Conservation (phyloP, 2,329 filamentous ascomycete species). For the Fusarium poae region DNA sequence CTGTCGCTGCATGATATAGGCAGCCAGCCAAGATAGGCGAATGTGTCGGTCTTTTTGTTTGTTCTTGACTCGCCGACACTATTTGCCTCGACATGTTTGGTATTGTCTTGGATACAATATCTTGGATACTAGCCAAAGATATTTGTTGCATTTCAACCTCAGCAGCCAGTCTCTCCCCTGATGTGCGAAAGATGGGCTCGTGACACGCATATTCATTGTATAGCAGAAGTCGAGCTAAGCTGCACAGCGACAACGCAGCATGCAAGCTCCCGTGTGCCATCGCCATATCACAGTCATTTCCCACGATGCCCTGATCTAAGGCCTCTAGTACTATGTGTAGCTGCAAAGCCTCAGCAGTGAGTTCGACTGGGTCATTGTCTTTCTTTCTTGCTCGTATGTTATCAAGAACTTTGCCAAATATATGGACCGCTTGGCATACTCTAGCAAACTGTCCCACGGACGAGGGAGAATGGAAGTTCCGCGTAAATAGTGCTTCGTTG, state of each 20-base stretch:
- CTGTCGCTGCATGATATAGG: slow-evolving; percentile 10
- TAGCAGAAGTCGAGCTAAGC: slow-evolving; percentile 9
- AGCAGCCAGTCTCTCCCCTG: slow-evolving; percentile 9
- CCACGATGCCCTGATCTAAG: background rate
- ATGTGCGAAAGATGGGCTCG: background rate
- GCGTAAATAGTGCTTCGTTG: slow-evolving; percentile 16
- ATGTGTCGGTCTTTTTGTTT: background rate
- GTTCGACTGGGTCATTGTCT: no score
- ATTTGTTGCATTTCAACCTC: slow-evolving; percentile 17
- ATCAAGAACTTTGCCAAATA: slow-evolving; percentile 13
- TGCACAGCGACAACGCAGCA: background rate
- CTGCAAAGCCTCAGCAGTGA: background rate
- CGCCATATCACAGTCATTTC: background rate
- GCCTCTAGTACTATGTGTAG: slow-evolving; percentile 7
- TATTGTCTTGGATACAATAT: background rate
- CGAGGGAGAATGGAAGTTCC: slow-evolving; percentile 4
- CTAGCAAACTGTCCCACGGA: slow-evolving; percentile 13
- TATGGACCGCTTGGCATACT: slow-evolving; percentile 14
- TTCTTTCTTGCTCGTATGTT: background rate
- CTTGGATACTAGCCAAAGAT: slow-evolving; percentile 1
- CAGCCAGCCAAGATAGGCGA: slow-evolving; percentile 1
- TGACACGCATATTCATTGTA: slow-evolving; percentile 13
- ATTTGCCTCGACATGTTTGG: background rate
- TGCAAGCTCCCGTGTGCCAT: no score
- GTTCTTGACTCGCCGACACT: background rate